Percentiles rank a stretch among this genome's conserved stretches.
Conservation (phyloP, 495 filamentous ascomycete species). For the Cercophora samala region DNA sequence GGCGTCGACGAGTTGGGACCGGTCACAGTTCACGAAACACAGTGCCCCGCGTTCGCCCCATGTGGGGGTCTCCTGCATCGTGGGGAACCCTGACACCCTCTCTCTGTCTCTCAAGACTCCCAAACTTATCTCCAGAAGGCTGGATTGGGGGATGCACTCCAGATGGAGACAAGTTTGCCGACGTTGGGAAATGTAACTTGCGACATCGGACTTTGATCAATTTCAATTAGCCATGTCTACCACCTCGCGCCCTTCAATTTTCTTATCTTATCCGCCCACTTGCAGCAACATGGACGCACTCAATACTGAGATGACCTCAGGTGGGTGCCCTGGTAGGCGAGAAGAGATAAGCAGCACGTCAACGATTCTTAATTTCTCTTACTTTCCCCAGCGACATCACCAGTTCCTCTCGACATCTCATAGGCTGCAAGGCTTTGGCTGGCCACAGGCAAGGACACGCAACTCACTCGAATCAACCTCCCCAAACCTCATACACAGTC, state of each 20-base stretch:
- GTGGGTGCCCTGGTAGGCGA: neutral
- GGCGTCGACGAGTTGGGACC: neutral
- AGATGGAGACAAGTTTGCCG: neutral
- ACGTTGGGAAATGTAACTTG: neutral
- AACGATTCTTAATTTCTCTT: neutral
- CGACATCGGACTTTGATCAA: neutral
- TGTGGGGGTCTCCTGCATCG: constrained; percentile 1
- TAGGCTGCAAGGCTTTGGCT: no score
- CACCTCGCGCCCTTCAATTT: neutral
- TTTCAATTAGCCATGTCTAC: neutral
- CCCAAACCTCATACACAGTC: no score
- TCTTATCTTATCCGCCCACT: neutral
- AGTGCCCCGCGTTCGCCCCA: neutral
- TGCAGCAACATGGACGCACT: no score
- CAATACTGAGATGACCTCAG: neutral
- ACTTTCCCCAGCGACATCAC: neutral
- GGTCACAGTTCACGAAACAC: neutral
- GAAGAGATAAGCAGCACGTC: neutral
- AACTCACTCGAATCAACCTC: neutral
- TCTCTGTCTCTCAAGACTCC: neutral
- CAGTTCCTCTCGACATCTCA: neutral
- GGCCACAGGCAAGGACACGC: no score
- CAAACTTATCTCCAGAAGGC: neutral
- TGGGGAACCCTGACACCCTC: constrained; percentile 1
- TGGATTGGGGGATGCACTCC: neutral